Evolutionary conservation across 2,329 filamentous ascomycete species (phyloP).

Genomic region (Penicillium sp.): DNA sequence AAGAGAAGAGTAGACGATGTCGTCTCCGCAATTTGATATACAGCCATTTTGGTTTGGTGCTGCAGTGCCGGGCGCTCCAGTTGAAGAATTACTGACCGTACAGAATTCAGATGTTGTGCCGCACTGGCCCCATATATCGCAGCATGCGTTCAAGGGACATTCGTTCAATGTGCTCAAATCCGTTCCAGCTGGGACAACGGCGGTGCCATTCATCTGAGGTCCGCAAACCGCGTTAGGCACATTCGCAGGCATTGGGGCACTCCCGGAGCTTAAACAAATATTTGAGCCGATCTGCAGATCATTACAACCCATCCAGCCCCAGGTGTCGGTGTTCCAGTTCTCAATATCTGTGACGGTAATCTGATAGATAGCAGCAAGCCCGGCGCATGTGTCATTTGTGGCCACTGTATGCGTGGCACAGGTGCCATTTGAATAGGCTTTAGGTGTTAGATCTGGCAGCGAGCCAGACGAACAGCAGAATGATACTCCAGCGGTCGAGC

Average conservation of each 20-base stretch:
- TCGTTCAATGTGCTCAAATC: conserved; percentile 33
- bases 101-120: conserved; percentile 43
- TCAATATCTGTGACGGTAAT: conserved; percentile 22
- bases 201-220: conserved; percentile 35
- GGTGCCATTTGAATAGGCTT: conserved; percentile 19
- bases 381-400: background rate
- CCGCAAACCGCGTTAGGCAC: conserved; percentile 39
- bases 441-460: background rate
- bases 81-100: conserved; percentile 18
- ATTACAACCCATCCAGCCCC: conserved; percentile 39
- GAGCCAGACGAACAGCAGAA: background rate
- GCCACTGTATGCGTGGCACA: conserved; percentile 33
- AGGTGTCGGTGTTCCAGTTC: conserved; percentile 36
- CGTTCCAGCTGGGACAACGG: background rate
- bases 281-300: conserved; percentile 21
- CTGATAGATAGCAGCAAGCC: background rate
- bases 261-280: conserved; percentile 36
- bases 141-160: conserved; percentile 40
- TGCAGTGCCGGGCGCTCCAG: conserved; percentile 36
- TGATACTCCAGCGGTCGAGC: background rate
- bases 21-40: conserved; percentile 40
- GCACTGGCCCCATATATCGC: conserved; percentile 43
- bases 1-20: conserved; percentile 29
- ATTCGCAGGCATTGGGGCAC: conserved; percentile 32
- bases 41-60: conserved; percentile 32